Evolutionary conservation across 2,329 filamentous ascomycete species (phyloP), one percentile per base, ranked within the genome.

Genomic region (Aspergillus aculeatus): DNA sequence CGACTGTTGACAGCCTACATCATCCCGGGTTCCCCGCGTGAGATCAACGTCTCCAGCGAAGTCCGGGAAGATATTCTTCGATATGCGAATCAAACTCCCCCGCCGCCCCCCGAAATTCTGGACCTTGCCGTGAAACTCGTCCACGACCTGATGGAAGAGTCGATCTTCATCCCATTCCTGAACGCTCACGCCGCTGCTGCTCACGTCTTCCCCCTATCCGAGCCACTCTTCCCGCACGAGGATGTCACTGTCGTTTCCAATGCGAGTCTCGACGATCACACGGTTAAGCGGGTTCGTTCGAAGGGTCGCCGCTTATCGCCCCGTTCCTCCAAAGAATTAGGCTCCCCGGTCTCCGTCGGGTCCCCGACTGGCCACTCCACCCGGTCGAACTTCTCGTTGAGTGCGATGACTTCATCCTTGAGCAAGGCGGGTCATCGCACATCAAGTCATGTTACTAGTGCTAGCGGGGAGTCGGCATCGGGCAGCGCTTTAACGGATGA

Each of bases 91-190:
- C 77, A 83, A 14, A 75, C 80, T 1, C 79, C 82, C 5, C 82
- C 87, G 0, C 92, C 94, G 6, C 89, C 89, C 5, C 93, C 95
- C 1, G 85, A 88, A 47, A 85, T 87, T 57, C 81, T 99, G 16
- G 89, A 96, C 61, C 85, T 90, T 54, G 92, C 95, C 21, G 90
- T 96, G 24, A 84, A 85, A 62, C 96, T 96, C 62, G 91, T 97
- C 47, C 93, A 94, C 74, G 95, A 98, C 68, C 81, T 99, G 58
- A 98, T 99, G 93, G 96, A 96, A 69, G 95, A 98, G 73, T 97
- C 93, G 3, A 91, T 98, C 0, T 82, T 98, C 54, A 88, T 96
- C 0, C 93, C 94, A 0, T 99, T 98, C 72, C 83, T 98, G 56
- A 94, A 96, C 75, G 84, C 82, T 63, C 78, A 82, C 51, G 81